Evolutionary conservation across 495 filamentous ascomycete genomes (phyloP).

Genomic region (Penicillium cinerascens): DNA sequence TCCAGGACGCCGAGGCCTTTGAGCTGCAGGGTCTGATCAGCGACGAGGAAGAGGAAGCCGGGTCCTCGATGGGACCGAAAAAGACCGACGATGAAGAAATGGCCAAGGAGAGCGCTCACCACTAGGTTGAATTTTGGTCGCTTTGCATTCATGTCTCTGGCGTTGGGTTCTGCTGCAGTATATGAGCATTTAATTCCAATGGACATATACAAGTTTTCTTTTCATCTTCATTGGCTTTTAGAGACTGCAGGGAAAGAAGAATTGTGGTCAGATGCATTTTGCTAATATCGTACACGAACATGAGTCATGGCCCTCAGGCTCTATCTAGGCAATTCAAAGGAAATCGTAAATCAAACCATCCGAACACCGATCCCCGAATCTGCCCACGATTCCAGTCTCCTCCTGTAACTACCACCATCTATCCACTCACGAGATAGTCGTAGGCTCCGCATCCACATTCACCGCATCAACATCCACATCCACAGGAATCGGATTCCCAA

Average conservation of each 20-base stretch:
- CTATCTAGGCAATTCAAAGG: neutral
- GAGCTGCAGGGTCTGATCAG: slow-evolving; percentile 88
- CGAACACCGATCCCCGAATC: neutral
- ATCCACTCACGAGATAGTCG: neutral
- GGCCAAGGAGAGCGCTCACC: slow-evolving; percentile 23
- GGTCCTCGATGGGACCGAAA: slow-evolving; percentile 24
- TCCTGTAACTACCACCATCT: neutral
- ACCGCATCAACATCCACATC: neutral
- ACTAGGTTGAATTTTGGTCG: neutral
- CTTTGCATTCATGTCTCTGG: neutral
- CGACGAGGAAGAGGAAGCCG: slow-evolving; percentile 58
- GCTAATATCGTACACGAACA: neutral
- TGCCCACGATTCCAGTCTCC: neutral
- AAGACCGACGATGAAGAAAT: slow-evolving; percentile 40
- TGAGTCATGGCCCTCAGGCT: neutral
- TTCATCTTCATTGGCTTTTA: neutral
- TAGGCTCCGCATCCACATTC: neutral
- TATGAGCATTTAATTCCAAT: neutral
- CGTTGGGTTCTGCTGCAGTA: neutral
- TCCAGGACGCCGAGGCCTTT: slow-evolving; percentile 80
- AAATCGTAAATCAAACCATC: neutral
- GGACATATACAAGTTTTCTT: neutral
- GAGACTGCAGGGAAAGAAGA: neutral
- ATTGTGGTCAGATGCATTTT: neutral
- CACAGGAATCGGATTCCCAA: slow-evolving; percentile 26